These are phyloP conservation scores for Halocafeteria seosinensis DNA, from an alignment of 108 stramenopile species.

Conservation along the genomic window DNA sequence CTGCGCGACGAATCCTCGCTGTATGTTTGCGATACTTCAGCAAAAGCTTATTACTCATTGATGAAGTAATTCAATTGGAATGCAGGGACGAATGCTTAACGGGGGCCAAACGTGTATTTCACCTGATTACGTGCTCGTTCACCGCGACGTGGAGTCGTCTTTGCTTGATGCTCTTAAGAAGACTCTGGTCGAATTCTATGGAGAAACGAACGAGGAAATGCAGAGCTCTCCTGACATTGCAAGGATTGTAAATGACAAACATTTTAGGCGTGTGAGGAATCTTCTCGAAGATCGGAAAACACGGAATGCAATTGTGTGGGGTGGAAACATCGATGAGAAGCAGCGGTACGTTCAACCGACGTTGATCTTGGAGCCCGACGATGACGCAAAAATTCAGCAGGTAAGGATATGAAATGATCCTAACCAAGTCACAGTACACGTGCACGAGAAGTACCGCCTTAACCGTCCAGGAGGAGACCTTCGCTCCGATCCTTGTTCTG, in stretches of 20 bases:
- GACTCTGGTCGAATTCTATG: slow-evolving; percentile 50
- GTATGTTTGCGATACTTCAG: too few species aligned
- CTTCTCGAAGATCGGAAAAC: slow-evolving; percentile 5
- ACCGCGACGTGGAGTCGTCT: slow-evolving; percentile 11
- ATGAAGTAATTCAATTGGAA: too few species aligned
- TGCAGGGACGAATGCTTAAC: slow-evolving; percentile 54
- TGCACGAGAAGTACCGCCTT: too few species aligned
- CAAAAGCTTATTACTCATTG: too few species aligned
- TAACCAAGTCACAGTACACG: too few species aligned
- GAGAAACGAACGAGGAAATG: slow-evolving; percentile 4
- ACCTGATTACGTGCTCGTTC: slow-evolving; percentile 48
- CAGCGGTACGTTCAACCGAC: slow-evolving; percentile 13
- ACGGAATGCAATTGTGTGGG: slow-evolving; percentile 5
- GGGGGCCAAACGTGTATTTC: slow-evolving; percentile 69
- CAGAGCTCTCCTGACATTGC: background rate
- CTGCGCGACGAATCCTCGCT: slow-evolving; percentile 34
- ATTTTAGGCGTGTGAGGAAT: slow-evolving; percentile 11
- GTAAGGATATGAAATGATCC: too few species aligned
- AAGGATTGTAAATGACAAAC: slow-evolving; percentile 38
- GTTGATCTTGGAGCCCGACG: too few species aligned
- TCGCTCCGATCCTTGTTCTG: slow-evolving; percentile 25
- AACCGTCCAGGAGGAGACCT: slow-evolving; percentile 29
- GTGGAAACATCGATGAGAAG: slow-evolving; percentile 3
- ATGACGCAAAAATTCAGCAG: too few species aligned
- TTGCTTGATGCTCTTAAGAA: slow-evolving; percentile 4